Evolutionary conservation across 177 flowering plant species (phyloP).

Genomic region (Telopea speciosissima): DNA sequence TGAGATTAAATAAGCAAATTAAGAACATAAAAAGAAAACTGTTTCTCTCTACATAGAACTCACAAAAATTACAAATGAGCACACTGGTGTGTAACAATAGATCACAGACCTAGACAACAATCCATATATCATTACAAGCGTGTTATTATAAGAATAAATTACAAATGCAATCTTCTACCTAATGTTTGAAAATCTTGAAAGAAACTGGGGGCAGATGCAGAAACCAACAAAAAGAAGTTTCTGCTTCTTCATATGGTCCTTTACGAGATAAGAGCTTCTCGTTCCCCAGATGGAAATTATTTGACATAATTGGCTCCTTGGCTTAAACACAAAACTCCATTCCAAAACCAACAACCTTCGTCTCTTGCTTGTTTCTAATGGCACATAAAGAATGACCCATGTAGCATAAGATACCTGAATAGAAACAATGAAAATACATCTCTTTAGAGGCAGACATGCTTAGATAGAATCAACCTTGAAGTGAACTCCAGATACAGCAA

Average conservation of each 20-base stretch:
- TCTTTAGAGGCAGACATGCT: background rate
- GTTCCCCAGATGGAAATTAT: conserved; percentile 10
- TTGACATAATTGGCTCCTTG: conserved; percentile 1
- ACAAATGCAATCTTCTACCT: conserved; percentile 12
- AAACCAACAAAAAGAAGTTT: conserved; percentile 20
- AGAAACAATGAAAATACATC: background rate
- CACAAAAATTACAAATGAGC: conserved; percentile 5
- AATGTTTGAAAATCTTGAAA: conserved; percentile 6
- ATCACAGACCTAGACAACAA: conserved; percentile 2
- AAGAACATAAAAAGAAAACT: background rate
- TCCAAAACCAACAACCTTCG: conserved; percentile 5
- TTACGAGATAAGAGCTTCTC: background rate
- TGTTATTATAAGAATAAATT: conserved; percentile 8
- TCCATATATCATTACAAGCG: conserved; percentile 5
- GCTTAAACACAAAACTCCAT: conserved; percentile 7
- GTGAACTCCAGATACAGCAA: background rate
- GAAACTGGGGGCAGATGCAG: conserved; percentile 14
- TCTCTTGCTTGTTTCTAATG: background rate
- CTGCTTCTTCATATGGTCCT: conserved; percentile 17
- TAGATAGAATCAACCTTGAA: background rate
- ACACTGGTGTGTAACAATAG: background rate
- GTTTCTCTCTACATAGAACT: background rate
- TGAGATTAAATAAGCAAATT: background rate
- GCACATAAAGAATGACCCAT: conserved; percentile 3
- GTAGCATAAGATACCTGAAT: conserved; percentile 13